These are phyloP conservation scores for Phaseolus lunatus DNA, from an alignment of 306 rosid genomes.

Conservation along the genomic window DNA sequence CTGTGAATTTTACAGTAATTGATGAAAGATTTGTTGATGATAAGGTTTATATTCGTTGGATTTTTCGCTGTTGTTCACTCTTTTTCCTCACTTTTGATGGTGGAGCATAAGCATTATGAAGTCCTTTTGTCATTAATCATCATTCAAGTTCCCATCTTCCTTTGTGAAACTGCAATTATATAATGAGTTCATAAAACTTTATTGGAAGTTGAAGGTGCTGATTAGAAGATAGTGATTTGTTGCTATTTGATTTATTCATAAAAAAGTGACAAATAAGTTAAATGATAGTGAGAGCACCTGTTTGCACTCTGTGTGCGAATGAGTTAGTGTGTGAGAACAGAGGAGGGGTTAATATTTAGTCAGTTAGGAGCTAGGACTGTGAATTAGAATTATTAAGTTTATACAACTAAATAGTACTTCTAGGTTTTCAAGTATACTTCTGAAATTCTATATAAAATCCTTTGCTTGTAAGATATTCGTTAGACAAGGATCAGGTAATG, in stretches of 20 bases:
- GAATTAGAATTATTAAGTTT: constrained; percentile 20
- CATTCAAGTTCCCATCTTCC: constrained; percentile 31
- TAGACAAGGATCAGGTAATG: constrained; percentile 20
- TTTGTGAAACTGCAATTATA: constrained; percentile 1
- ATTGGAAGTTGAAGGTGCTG: constrained; percentile 24
- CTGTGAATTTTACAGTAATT: not conserved
- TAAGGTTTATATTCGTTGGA: constrained; percentile 9
- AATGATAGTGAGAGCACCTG: constrained; percentile 7
- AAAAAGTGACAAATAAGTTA: constrained; percentile 10
- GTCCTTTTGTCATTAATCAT: constrained; percentile 10
- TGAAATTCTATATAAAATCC: constrained; percentile 23
- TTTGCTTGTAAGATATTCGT: constrained; percentile 28
- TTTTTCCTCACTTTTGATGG: not conserved
- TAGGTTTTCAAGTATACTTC: constrained; percentile 3
- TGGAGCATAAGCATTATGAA: constrained; percentile 18
- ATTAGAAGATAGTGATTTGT: not conserved
- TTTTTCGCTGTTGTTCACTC: not conserved
- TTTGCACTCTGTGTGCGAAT: not conserved
- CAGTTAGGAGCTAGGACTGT: not conserved
- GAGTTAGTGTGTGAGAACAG: constrained; percentile 11
- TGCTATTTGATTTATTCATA: constrained; percentile 13
- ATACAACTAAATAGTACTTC: constrained; percentile 1
- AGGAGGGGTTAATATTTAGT: not conserved
- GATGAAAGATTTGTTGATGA: constrained; percentile 10
- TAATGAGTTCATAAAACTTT: not conserved